These are phyloP conservation scores for Beauveria rudraprayagi DNA, from an alignment of 2,329 filamentous ascomycete species.

Conservation along the genomic window DNA sequence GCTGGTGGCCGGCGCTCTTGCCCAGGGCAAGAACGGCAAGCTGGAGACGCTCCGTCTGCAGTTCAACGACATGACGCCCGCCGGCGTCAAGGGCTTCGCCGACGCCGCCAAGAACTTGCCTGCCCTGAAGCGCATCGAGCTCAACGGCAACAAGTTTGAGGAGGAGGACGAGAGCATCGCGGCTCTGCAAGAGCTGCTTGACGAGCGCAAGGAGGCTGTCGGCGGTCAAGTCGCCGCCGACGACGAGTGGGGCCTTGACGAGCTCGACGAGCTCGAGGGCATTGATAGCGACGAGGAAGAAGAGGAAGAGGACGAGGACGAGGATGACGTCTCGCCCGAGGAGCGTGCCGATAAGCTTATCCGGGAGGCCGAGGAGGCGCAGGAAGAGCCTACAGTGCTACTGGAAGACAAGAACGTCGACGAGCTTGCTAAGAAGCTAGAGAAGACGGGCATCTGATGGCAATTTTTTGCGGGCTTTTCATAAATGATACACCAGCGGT, in stretches of 20 bases:
- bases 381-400: constrained; percentile 65
- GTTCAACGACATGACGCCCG: constrained; percentile 86
- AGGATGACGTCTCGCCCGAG: constrained; percentile 54
- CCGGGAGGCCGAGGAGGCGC: constrained; percentile 62
- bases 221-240: constrained; percentile 62
- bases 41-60: constrained; percentile 77
- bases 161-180: constrained; percentile 73
- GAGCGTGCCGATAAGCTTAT: constrained; percentile 61
- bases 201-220: constrained; percentile 67
- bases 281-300: constrained; percentile 62
- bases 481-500: constrained; percentile 21
- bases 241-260: constrained; percentile 79
- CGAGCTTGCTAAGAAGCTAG: constrained; percentile 65
- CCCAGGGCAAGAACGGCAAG: constrained; percentile 66
- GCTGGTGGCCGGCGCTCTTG: constrained; percentile 64
- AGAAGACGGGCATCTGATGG: constrained; percentile 55
- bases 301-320: constrained; percentile 59
- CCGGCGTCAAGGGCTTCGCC: constrained; percentile 64
- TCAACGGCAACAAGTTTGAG: constrained; percentile 92
- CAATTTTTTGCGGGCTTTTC: neutral
- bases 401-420: constrained; percentile 73
- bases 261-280: constrained; percentile 77
- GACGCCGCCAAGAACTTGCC: constrained; percentile 64
- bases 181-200: constrained; percentile 61
- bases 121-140: constrained; percentile 72